Evolutionary conservation across 164 flowering plant species (phyloP).

Genomic region (Buxus sempervirens): DNA sequence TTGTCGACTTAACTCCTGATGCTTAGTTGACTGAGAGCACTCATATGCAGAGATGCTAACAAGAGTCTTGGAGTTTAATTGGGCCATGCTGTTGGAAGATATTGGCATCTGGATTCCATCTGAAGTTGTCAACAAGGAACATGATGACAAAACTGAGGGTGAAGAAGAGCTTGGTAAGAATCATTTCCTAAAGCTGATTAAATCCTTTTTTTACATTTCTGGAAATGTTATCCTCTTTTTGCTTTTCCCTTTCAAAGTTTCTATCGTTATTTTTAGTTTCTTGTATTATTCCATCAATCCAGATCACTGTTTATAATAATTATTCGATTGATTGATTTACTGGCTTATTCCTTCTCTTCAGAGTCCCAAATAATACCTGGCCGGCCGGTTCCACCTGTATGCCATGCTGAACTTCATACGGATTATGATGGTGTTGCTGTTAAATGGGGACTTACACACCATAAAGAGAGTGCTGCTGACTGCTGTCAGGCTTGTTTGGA

Average conservation of each 20-base stretch:
- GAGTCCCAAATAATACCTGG: slow-evolving; percentile 74
- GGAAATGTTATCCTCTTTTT: background rate
- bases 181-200: background rate
- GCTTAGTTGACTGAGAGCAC: slow-evolving; percentile 4
- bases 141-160: slow-evolving; percentile 67
- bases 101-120: slow-evolving; percentile 89
- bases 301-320: background rate
- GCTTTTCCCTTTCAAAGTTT: too few species aligned
- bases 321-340: slow-evolving; percentile 7
- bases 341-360: too few species aligned
- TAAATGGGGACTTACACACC: slow-evolving; percentile 96
- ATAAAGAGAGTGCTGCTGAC: slow-evolving; percentile 93
- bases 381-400: slow-evolving; percentile 71
- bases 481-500: slow-evolving; percentile 98
- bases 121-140: slow-evolving; percentile 51
- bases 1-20: background rate
- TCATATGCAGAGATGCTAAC: slow-evolving; percentile 47
- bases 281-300: background rate
- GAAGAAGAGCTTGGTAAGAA: slow-evolving; percentile 65
- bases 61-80: slow-evolving; percentile 61
- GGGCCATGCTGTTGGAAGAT: slow-evolving; percentile 61
- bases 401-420: slow-evolving; percentile 77
- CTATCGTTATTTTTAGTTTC: background rate
- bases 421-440: slow-evolving; percentile 95
- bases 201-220: too few species aligned